Percentiles rank a stretch among this genome's conserved stretches.
phyloP scores from a whole-genome alignment of 2,329 filamentous ascomycete genomes.

The Claviceps sp. region DNA sequence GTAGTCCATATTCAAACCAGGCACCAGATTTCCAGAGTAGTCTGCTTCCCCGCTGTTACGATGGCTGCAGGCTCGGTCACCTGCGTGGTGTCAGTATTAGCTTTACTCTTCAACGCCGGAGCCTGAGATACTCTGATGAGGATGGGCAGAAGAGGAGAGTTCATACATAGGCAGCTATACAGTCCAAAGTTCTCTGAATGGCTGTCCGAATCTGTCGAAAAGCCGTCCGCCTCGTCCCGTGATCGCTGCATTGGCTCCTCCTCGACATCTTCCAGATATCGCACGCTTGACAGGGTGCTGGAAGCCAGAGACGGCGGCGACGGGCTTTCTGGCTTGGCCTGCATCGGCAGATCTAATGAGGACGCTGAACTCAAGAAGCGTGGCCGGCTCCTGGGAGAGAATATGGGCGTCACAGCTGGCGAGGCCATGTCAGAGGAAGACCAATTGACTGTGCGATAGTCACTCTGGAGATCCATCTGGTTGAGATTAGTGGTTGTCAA shows the following conservation, averaged over 20 bases:
- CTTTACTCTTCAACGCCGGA: neutral
- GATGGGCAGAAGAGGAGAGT: neutral
- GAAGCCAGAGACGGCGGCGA: conserved; percentile 16
- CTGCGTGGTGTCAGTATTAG: conserved; percentile 24
- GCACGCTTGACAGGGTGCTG: conserved; percentile 43
- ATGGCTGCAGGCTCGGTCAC: conserved; percentile 49
- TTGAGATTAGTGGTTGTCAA: conserved; percentile 21
- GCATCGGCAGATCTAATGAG: conserved; percentile 50
- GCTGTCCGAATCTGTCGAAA: conserved; percentile 11
- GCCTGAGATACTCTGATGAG: neutral
- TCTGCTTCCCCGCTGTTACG: conserved; percentile 30
- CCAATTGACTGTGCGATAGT: conserved; percentile 36
- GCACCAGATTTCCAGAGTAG: conserved; percentile 23
- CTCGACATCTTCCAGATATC: conserved; percentile 64
- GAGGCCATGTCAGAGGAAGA: conserved; percentile 55
- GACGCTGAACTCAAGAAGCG: conserved; percentile 65
- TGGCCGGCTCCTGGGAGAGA: conserved; percentile 49
- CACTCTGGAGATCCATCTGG: conserved; percentile 22
- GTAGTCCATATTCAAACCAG: conserved; percentile 42
- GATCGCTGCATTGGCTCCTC: conserved; percentile 69
- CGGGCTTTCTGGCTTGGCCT: conserved; percentile 12
- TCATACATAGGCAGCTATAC: conserved; percentile 63
- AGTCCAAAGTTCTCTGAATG: conserved; percentile 28
- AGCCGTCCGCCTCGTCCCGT: conserved; percentile 36
- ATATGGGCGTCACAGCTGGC: conserved; percentile 53